Conservation (phyloP, 129 eudicot species). For the Artemisia argyi region DNA sequence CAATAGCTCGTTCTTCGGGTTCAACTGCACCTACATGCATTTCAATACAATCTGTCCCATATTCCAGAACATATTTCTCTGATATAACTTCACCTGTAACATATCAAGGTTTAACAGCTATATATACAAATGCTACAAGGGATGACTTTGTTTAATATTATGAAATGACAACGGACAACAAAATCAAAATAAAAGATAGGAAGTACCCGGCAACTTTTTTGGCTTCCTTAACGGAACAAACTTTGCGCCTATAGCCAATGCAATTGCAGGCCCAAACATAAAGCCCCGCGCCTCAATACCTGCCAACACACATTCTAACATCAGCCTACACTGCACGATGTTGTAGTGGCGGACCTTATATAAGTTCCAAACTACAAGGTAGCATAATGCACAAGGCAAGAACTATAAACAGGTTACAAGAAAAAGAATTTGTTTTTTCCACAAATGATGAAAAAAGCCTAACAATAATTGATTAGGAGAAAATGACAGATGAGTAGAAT, state of each 20-base stretch:
- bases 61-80: constrained; percentile 75
- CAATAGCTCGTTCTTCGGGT: constrained; percentile 71
- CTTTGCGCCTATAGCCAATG: constrained; percentile 71
- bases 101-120: too few species aligned
- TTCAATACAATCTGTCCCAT: constrained; percentile 84
- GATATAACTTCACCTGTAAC: constrained; percentile 73
- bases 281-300: constrained; percentile 84
- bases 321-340: too few species aligned
- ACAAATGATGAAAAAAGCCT: constrained; percentile 35
- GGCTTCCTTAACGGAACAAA: constrained; percentile 84
- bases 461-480: constrained; percentile 41
- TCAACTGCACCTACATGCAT: constrained; percentile 94
- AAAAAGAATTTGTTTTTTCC: neutral
- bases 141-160: neutral
- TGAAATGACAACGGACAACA: neutral
- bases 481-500: constrained; percentile 39
- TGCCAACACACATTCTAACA: constrained; percentile 8
- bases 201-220: constrained; percentile 64
- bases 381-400: neutral
- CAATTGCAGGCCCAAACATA: constrained; percentile 80
- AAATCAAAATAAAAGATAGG: neutral
- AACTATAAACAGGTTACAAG: neutral
- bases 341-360: neutral
- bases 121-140: too few species aligned
- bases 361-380: neutral